Evolutionary conservation across 768 basidiomycete species (phyloP).

Genomic region (Stropharia rugosoannulata): DNA sequence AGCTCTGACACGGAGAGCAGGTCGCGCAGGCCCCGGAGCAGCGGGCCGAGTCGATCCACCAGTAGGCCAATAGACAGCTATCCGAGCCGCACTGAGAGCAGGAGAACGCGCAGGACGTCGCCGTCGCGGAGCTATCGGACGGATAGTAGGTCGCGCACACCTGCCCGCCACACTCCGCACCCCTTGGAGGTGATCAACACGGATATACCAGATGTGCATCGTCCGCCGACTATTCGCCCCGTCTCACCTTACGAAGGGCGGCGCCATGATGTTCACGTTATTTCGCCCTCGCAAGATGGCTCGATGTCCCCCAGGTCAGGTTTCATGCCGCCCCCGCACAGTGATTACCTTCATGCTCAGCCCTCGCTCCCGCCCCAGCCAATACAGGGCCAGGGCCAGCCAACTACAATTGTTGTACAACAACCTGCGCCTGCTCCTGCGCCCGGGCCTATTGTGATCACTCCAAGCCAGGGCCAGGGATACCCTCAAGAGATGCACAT

Average conservation of each 20-base stretch:
- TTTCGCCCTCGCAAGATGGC: not conserved
- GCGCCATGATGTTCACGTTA: conserved; percentile 4
- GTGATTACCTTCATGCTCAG: conserved; percentile 11
- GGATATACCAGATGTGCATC: conserved; percentile 14
- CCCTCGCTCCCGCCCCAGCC: not conserved
- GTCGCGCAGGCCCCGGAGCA: too few relatives aligned
- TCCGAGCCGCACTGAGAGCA: too few relatives aligned
- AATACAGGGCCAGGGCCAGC: conserved; percentile 17
- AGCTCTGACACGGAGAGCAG: too few relatives aligned
- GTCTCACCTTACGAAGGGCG: conserved; percentile 1
- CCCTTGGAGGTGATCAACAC: too few relatives aligned
- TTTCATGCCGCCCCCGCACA: conserved; percentile 1
- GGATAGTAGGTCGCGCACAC: too few relatives aligned
- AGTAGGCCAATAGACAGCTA: too few relatives aligned
- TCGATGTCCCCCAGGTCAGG: conserved; percentile 10
- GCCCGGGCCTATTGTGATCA: conserved; percentile 20
- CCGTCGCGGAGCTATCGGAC: too few relatives aligned
- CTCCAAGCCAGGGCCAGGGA: conserved; percentile 2
- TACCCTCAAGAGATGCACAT: conserved; percentile 3
- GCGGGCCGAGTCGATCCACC: too few relatives aligned
- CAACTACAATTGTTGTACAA: conserved; percentile 26
- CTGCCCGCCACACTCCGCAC: too few relatives aligned
- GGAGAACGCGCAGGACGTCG: too few relatives aligned
- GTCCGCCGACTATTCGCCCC: conserved; percentile 3
- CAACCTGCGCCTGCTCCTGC: conserved; percentile 22